Evolutionary conservation across 2,329 filamentous ascomycete genomes (phyloP).

Genomic region (Nothomitra cinnamomea): DNA sequence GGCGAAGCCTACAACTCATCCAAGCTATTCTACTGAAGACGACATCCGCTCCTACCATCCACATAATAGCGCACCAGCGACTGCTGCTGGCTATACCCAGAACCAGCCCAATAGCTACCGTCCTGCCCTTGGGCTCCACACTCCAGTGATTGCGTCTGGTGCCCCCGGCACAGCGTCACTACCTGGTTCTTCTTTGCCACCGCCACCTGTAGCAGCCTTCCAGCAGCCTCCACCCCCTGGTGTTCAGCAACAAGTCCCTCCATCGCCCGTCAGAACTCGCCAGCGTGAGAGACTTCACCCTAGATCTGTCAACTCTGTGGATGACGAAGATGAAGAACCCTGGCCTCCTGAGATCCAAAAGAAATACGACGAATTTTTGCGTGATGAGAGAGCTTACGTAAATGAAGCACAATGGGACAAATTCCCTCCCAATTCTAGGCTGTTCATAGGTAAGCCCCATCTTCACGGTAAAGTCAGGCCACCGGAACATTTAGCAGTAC

Average conservation of each 20-base stretch:
- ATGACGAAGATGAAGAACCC: constrained; percentile 24
- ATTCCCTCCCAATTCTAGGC: constrained; percentile 29
- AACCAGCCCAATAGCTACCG: constrained; percentile 15
- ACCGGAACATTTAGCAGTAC: constrained; percentile 15
- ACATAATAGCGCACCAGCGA: constrained; percentile 17
- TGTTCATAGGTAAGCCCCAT: constrained; percentile 30
- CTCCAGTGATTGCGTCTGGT: constrained; percentile 15
- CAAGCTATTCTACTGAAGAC: constrained; percentile 22
- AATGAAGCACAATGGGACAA: constrained; percentile 34
- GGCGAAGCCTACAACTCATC: constrained; percentile 23
- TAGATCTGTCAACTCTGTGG: constrained; percentile 3
- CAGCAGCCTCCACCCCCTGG: constrained; percentile 15
- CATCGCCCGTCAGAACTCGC: constrained; percentile 1
- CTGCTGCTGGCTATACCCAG: constrained; percentile 14
- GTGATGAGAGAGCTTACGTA: constrained; percentile 32
- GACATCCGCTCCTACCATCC: constrained; percentile 24
- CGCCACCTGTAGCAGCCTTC: constrained; percentile 24
- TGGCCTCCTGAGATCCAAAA: constrained; percentile 31
- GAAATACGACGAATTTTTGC: constrained; percentile 33
- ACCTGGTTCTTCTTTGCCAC: constrained; percentile 21
- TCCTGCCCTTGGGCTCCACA: constrained; percentile 9
- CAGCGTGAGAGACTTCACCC: constrained; percentile 6
- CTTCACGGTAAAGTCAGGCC: background rate
- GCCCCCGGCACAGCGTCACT: constrained; percentile 22
- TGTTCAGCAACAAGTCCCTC: constrained; percentile 4